Conservation (phyloP, 2,329 filamentous ascomycete species). For the Fusarium duplospermum region DNA sequence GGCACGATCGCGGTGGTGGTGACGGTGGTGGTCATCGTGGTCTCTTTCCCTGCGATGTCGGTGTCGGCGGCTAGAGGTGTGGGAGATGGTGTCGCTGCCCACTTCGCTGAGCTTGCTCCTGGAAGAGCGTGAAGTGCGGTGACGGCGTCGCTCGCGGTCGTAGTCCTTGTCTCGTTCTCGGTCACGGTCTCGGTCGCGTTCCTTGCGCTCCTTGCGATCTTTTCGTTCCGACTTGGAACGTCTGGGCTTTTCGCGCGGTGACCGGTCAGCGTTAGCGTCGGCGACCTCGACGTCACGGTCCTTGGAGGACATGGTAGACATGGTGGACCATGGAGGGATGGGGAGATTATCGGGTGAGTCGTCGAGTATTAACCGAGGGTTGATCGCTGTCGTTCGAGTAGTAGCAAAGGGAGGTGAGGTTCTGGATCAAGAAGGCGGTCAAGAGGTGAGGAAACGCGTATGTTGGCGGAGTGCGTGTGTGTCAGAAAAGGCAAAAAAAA, state of each 20-base stretch:
- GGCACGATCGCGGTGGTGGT: conserved; percentile 40
- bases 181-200: conserved; percentile 48
- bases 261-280: conserved; percentile 46
- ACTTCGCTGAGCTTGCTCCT: conserved; percentile 54
- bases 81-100: conserved; percentile 55
- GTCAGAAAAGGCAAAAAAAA: background rate
- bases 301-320: conserved; percentile 55
- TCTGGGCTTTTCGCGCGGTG: conserved; percentile 54
- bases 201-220: conserved; percentile 47
- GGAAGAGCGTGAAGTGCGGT: conserved; percentile 56
- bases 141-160: conserved; percentile 51
- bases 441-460: conserved; percentile 22
- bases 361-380: conserved; percentile 4
- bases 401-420: conserved; percentile 7
- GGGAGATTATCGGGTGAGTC: conserved; percentile 11
- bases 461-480: conserved; percentile 4
- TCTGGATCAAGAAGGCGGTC: conserved; percentile 23
- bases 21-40: conserved; percentile 48
- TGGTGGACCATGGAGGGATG: conserved; percentile 47
- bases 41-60: conserved; percentile 48
- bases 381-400: conserved; percentile 9
- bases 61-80: conserved; percentile 50
- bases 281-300: conserved; percentile 56
- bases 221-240: conserved; percentile 55
- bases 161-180: conserved; percentile 49